Evolutionary conservation across 192 early-diverging fungal species (phyloP), one percentile per base, ranked within the genome.

Genomic region (Ambispora gerdemannii): DNA sequence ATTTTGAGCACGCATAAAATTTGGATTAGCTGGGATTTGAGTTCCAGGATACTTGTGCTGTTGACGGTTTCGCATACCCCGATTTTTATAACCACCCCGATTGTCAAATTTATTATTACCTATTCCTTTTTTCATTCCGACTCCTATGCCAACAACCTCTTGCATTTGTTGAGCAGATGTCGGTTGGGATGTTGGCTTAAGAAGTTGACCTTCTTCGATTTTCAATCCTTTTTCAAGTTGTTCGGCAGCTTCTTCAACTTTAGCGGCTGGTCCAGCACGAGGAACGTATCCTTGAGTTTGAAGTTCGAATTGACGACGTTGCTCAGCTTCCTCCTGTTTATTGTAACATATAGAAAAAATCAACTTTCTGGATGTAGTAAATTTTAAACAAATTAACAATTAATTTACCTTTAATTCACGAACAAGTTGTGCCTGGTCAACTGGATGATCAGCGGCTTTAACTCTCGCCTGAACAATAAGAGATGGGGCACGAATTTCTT

Each of bases 191-290:
- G n/a, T n/a, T n/a, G n/a, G n/a, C n/a, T n/a, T n/a, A n/a, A n/a
- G n/a, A n/a, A n/a, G n/a, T 10, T 15, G 38, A 24, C 28, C 28
- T 32, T 63, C 64, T 30, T 66, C 64, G 28, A 66, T 30, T 28
- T 33, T 49, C 0, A 52, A n/a, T 10, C 49, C 43, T 51, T 66
- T 1, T 15, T 50, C 64, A 17, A 66, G 8, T 30, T 20, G 35
- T 52, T 51, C 49, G 2, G 64, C 49, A 3, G 64, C 64, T 31
- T 66, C 64, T 28, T 66, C 49, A 51, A 66, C 64, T 28, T 66
- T 66, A 15, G 43, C 4, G 2, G 64, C 64, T 50, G 64, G 49
- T 19, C 49, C 49, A 2, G 28, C 33, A 7, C 3, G 20, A 25
- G 50, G 25, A n/a, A 66, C 43, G 19, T 27, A 3, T 4, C 27